Evolutionary conservation across 2,329 filamentous ascomycete species (phyloP).

Genomic region (Microcera coccophila): DNA sequence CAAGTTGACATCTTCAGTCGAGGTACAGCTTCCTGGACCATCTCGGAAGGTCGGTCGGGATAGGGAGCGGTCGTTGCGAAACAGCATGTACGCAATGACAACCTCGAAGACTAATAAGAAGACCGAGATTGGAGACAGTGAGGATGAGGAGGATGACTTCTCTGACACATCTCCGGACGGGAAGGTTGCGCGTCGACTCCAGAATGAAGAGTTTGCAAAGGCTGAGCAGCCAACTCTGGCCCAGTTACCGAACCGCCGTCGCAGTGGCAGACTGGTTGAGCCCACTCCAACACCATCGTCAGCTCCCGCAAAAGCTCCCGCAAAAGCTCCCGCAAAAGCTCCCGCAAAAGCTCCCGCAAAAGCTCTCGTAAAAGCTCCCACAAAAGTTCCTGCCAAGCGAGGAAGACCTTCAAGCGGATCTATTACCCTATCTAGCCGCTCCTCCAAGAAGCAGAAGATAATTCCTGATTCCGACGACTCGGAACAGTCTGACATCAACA

Average conservation of each 20-base stretch:
- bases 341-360: no score
- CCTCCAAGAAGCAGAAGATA: constrained; percentile 29
- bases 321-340: no score
- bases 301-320: constrained; percentile 4
- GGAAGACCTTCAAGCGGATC: constrained; percentile 21
- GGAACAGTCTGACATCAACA: constrained; percentile 23
- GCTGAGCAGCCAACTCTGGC: background rate
- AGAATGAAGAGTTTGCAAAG: constrained; percentile 28
- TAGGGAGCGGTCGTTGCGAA: constrained; percentile 29
- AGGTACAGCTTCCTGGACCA: constrained; percentile 29
- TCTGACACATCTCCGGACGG: constrained; percentile 26
- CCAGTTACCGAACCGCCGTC: background rate
- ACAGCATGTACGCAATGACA: constrained; percentile 48
- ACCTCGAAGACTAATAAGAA: constrained; percentile 39
- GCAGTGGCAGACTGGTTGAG: background rate
- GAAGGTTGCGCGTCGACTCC: constrained; percentile 32
- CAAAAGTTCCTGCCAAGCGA: constrained; percentile 22
- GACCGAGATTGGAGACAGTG: constrained; percentile 39
- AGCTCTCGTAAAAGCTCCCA: constrained; percentile 1
- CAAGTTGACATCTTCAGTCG: constrained; percentile 22
- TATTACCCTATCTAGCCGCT: constrained; percentile 15
- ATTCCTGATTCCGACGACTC: constrained; percentile 30
- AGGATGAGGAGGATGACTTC: constrained; percentile 34
- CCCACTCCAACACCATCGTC: constrained; percentile 5
- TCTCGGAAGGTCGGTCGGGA: constrained; percentile 15